phyloP scores from a whole-genome alignment of 345 rosid genomes.

The Gossypium bickii region DNA sequence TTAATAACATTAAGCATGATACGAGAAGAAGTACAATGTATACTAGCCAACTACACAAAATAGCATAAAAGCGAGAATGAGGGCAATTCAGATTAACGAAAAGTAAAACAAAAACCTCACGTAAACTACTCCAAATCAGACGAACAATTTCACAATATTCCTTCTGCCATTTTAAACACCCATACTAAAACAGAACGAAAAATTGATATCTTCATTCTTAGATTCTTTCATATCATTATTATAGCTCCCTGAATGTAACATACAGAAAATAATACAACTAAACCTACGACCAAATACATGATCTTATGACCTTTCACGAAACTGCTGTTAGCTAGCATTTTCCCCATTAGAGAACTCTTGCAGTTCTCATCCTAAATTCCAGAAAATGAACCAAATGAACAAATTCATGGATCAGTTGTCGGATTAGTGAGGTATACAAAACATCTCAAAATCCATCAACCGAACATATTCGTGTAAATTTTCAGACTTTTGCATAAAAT shows the following conservation, averaged over 20 bases:
- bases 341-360: not conserved
- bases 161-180: not conserved
- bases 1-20: not conserved
- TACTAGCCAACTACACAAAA: not conserved
- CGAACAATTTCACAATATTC: not conserved
- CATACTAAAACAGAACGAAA: not conserved
- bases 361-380: not conserved
- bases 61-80: not conserved
- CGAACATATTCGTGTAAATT: not conserved
- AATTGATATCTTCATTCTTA: not conserved
- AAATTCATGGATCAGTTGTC: constrained; percentile 1
- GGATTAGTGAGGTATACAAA: not conserved
- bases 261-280: not conserved
- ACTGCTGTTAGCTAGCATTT: too few species aligned
- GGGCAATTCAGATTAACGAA: not conserved
- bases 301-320: too few species aligned
- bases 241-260: not conserved
- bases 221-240: not conserved
- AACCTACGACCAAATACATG: not conserved
- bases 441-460: not conserved
- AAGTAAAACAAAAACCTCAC: not conserved
- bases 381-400: not conserved
- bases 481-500: not conserved
- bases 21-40: not conserved
- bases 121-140: not conserved